Evolutionary conservation across 441 rosid species (phyloP).

Genomic region (Mallotus japonicus): DNA sequence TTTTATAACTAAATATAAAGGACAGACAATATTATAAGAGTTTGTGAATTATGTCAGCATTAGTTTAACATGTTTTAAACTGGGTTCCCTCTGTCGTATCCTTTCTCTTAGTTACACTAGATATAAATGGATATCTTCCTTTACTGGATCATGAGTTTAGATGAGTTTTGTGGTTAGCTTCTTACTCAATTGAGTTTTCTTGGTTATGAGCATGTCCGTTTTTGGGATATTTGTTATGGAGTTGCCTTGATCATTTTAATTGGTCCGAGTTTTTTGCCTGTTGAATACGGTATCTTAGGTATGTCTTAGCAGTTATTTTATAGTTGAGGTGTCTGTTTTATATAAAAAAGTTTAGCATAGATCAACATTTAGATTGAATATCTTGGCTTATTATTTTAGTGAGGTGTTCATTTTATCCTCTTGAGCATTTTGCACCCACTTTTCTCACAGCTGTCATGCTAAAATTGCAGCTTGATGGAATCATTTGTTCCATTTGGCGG

Average conservation of each 20-base stretch:
- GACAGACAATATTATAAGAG: not conserved
- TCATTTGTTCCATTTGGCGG: slow-evolving; percentile 95
- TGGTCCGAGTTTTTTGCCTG: too few relatives aligned
- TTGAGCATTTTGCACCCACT: too few relatives aligned
- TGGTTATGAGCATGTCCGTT: not conserved
- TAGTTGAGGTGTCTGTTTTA: not conserved
- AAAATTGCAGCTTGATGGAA: slow-evolving; percentile 65
- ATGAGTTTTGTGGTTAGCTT: not conserved
- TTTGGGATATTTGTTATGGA: not conserved
- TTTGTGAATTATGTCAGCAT: too few relatives aligned
- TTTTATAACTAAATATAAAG: too few relatives aligned
- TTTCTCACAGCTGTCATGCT: slow-evolving; percentile 25
- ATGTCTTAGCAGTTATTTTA: not conserved
- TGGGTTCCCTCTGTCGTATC: slow-evolving; percentile 1
- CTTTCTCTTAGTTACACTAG: not conserved
- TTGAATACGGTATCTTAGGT: not conserved
- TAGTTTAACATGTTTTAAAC: not conserved
- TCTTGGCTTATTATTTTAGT: not conserved
- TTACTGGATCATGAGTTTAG: not conserved
- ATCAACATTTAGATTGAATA: not conserved
- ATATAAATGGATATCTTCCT: not conserved
- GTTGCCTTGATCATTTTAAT: not conserved
- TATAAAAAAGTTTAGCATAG: not conserved
- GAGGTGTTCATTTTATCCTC: not conserved
- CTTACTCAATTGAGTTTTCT: not conserved